Base-by-base conservation (phyloP, 495 filamentous ascomycete species). In the Gamarada debralockiae region DNA sequence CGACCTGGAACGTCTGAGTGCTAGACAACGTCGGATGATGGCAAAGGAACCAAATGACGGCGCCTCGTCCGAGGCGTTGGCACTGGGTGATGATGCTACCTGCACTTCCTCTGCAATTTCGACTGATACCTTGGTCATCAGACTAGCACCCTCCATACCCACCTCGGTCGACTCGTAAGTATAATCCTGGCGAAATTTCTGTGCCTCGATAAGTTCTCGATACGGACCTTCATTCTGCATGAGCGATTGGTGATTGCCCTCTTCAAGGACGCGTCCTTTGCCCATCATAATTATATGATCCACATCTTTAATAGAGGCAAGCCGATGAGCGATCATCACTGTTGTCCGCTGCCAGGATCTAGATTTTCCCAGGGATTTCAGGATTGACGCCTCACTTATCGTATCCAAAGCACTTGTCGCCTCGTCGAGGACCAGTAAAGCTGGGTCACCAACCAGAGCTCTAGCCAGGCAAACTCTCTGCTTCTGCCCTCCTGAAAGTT, bases 211-310 rank as follows among this genome's bases (percentile, higher is more conserved):
- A 14, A 61, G 24, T 44, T 48, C 27, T 13, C 34, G 23, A 49
- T 61, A 61, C 12, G 50, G 25, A 14, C 59, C 55, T 27, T 50
- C 74, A 23, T 78, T 67, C n/a, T 65, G 61, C 3, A 92, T 61
- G 62, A 95, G 61, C 59, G 86, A 82, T 6, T 74, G 73, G 63
- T 91, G 89, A 42, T 77, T 82, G 0, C 90, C 89, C 36, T 66
- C 60, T 55, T 92, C 87, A 36, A 86, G 71, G 50, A 86, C 76
- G 24, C 61, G 59, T 0, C 88, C 89, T 3, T 70, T 77, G 50
- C 87, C 83, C 55, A 95, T 79, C 61, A 90, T 78, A 56, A 89
- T 83, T 46, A 95, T 95, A 13, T 75, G 66, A 64, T 92, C 85
- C 1, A 87, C 87, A 48, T 66, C 67, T 20, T 65, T 71, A 15